Conservation (phyloP, 2,329 filamentous ascomycete species). For the Fusarium dlaminii region DNA sequence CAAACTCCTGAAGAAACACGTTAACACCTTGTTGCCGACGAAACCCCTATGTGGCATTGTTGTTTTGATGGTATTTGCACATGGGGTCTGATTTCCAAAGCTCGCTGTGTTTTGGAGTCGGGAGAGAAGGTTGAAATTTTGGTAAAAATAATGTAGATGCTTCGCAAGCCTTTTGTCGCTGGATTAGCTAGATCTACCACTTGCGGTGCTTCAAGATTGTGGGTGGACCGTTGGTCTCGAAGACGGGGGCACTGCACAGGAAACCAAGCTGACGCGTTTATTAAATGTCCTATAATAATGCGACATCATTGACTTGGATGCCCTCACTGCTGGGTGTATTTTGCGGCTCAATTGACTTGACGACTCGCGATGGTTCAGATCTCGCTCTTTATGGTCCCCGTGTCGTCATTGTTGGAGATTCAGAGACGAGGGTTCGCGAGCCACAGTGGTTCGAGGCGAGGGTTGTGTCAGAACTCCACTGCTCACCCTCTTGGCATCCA, state of each 20-base stretch:
- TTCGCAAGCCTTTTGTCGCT: neutral
- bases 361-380: neutral
- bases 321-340: rapidly evolving
- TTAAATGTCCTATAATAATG: too few relatives aligned
- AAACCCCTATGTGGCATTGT: neutral
- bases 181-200: too few relatives aligned
- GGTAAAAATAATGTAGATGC: rapidly evolving
- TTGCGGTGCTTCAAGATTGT: too few relatives aligned
- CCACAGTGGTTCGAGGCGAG: too few relatives aligned
- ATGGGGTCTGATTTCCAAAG: rapidly evolving
- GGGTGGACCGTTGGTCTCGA: too few relatives aligned
- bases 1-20: rapidly evolving
- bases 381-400: neutral
- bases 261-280: too few relatives aligned
- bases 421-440: neutral
- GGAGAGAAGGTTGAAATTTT: rapidly evolving
- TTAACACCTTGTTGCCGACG: neutral
- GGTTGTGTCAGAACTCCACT: too few relatives aligned
- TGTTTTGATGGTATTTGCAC: neutral
- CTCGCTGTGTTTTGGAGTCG: neutral
- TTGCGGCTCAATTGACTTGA: rapidly evolving
- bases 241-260: too few relatives aligned
- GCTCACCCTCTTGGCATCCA: too few relatives aligned
- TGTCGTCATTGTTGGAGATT: rapidly evolving
- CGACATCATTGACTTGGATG: too few relatives aligned